Evolutionary conservation across 441 rosid species (phyloP).

Genomic region (Pelargonium cotyledonis): DNA sequence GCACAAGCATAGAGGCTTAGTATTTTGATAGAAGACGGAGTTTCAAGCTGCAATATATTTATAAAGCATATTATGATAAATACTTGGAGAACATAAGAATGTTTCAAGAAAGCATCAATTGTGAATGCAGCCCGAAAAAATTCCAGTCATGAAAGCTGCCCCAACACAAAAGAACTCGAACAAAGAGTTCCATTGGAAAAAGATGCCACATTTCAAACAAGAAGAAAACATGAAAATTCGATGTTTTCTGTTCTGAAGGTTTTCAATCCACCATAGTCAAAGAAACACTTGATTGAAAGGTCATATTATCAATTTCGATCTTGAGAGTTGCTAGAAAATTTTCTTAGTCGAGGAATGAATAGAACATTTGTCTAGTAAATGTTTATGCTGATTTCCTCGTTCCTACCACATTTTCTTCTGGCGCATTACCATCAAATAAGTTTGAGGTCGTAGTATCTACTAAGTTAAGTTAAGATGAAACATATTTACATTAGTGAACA

Average conservation of each 20-base stretch:
- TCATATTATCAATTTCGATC: not conserved
- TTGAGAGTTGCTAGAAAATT: not conserved
- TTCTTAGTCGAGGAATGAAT: not conserved
- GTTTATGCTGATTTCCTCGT: too few species aligned
- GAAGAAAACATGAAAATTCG: not conserved
- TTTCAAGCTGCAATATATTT: not conserved
- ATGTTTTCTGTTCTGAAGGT: not conserved
- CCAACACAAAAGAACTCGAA: not conserved
- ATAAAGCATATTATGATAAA: too few species aligned
- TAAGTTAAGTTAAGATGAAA: not conserved
- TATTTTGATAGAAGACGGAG: not conserved
- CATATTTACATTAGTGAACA: not conserved
- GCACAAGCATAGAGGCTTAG: constrained; percentile 17
- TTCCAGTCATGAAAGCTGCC: not conserved
- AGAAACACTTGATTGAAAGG: not conserved
- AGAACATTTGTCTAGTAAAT: too few species aligned
- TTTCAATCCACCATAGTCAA: not conserved
- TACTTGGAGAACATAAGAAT: not conserved
- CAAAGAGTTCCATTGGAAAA: not conserved
- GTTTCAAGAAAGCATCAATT: not conserved
- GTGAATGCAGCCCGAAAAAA: not conserved
- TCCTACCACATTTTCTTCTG: too few species aligned
- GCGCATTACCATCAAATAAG: not conserved
- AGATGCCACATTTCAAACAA: not conserved
- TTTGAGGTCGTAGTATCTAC: not conserved